phyloP scores from a whole-genome alignment of 176 grass and related monocot species.

The Melocanna baccifera region DNA sequence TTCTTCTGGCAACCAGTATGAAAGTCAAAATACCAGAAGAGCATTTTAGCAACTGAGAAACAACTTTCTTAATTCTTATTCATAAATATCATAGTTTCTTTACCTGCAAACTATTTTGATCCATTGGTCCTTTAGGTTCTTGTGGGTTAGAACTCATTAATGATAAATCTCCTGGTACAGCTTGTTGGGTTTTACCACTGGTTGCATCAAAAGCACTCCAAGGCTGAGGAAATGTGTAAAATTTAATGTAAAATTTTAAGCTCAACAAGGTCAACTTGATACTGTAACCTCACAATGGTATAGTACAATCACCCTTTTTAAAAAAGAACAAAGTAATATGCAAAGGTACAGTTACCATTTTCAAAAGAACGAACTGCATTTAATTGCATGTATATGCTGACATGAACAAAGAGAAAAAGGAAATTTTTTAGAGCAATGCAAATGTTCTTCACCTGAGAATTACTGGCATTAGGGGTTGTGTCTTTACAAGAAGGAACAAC shows the following conservation, averaged over 20 bases:
- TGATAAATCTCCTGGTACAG: conserved; percentile 23
- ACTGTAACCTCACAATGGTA: neutral
- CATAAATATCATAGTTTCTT: conserved; percentile 21
- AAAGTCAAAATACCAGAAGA: neutral
- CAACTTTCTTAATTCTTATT: neutral
- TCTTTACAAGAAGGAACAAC: conserved; percentile 1
- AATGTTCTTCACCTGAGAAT: conserved; percentile 50
- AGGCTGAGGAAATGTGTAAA: conserved; percentile 28
- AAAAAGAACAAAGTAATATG: neutral
- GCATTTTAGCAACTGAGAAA: neutral
- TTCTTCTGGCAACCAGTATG: too few species aligned
- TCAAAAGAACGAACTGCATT: neutral
- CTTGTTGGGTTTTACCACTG: conserved; percentile 5
- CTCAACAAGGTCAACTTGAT: neutral
- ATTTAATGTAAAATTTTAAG: neutral
- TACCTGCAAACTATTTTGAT: conserved; percentile 40
- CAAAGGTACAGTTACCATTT: conserved; percentile 9
- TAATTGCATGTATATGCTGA: neutral
- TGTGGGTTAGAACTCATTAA: conserved; percentile 9
- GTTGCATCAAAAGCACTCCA: conserved; percentile 40
- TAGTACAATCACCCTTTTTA: neutral
- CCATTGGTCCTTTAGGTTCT: conserved; percentile 25
- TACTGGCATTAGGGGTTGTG: conserved; percentile 37
- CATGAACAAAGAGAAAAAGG: neutral
- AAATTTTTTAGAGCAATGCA: conserved; percentile 1